These are phyloP conservation scores for Alloascoidea hylecoeti DNA, from an alignment of 805 yeast genomes.

Conservation along the genomic window DNA sequence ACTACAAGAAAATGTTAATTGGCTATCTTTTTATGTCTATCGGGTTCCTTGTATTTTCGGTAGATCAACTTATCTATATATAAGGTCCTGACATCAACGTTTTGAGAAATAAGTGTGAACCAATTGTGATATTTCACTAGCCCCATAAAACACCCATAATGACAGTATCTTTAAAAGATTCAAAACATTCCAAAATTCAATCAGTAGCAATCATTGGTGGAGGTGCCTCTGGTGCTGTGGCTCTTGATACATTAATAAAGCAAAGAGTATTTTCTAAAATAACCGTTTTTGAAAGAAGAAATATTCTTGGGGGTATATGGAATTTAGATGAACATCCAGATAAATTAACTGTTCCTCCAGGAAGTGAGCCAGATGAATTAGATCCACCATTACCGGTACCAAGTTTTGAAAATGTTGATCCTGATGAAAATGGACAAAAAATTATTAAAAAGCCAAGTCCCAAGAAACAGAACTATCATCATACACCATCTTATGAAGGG, in stretches of 20 bases:
- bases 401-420: too few species aligned
- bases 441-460: constrained; percentile 9
- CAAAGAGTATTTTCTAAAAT: constrained; percentile 20
- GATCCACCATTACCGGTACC: constrained; percentile 1
- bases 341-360: background rate
- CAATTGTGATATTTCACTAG: too few species aligned
- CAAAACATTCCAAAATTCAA: too few species aligned
- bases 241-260: constrained; percentile 22
- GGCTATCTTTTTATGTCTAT: too few species aligned
- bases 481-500: constrained; percentile 18
- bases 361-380: background rate
- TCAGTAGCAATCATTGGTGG: constrained; percentile 32
- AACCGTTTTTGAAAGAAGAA: constrained; percentile 26
- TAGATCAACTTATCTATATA: too few species aligned
- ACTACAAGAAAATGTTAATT: too few species aligned
- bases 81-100: too few species aligned
- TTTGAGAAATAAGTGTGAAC: too few species aligned
- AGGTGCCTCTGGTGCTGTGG: constrained; percentile 35
- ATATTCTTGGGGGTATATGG: constrained; percentile 30
- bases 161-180: too few species aligned
- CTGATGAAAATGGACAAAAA: background rate
- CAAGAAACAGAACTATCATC: constrained; percentile 9
- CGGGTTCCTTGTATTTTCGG: too few species aligned
- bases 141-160: too few species aligned
- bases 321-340: constrained; percentile 1